Base-by-base conservation (phyloP, 2,329 filamentous ascomycete species). In the Raffaelea ambrosiae region DNA sequence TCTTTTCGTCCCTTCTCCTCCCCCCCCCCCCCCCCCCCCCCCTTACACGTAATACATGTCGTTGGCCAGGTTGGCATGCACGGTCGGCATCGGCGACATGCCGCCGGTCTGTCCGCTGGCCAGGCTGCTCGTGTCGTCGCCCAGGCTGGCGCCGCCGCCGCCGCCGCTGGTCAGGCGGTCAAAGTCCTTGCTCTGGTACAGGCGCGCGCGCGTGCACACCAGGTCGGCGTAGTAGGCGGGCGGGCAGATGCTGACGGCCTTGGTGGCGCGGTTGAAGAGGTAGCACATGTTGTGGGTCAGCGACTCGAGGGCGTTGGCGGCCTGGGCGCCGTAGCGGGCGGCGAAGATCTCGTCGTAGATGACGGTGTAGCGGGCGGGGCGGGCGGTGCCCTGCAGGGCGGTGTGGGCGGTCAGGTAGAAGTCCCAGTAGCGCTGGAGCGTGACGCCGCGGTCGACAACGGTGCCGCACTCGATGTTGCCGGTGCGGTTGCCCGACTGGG, bases 191-290 rank as follows among this genome's bases (percentile, higher is more conserved):
- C 77, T 76, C 2, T 91, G 71, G 60, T 94, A 91, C 14, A 76
- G 74, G 1, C 89, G 72, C 0, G 85, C 84, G 3, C 89, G 76
- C 53, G 88, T 86, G 60, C 87, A 93, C 2, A 91, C 77, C 23
- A 95, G 71, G 61, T 95, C 89, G 0, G 90, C 89, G 59, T 95
- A 95, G 69, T 95, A 95, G 0, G 88, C 89, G 0, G 89, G 87
- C 0, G 90, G 88, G 56, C 86, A 93, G 55, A 95, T 81, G 58
- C 84, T 88, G 43, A 95, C 88, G 0, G 88, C 84, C 63, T 88
- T 90, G n/a, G 88, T 93, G 0, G 89, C 88, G 3, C 90, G 80
- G 10, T 86, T 87, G 58, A 85, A 95, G 0, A 88, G 69, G 61
- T 95, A 91, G 64, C 87, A 93, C 59, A 95, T 71, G 46, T 86